These are phyloP conservation scores for Ciborinia camelliae DNA, from an alignment of 2,329 filamentous ascomycete genomes.

Conservation along the genomic window DNA sequence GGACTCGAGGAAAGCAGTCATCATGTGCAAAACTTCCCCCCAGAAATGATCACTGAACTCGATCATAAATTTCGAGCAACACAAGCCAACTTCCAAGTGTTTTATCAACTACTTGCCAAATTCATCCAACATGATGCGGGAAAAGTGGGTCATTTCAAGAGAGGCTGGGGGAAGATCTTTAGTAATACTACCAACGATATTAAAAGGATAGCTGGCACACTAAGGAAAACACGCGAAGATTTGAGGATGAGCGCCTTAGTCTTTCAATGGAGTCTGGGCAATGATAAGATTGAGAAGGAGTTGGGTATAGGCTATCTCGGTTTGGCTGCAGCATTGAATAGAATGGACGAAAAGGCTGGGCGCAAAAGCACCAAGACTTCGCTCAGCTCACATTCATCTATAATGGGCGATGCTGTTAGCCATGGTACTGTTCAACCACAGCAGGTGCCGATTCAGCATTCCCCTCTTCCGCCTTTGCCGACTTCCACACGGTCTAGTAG, in stretches of 20 bases:
- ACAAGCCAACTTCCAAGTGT: slow-evolving; percentile 57
- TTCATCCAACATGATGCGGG: slow-evolving; percentile 38
- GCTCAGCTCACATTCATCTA: neutral
- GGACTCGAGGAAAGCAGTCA: slow-evolving; percentile 55
- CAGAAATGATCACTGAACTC: slow-evolving; percentile 60
- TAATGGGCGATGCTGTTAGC: slow-evolving; percentile 2
- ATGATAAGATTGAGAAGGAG: slow-evolving; percentile 55
- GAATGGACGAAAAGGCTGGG: slow-evolving; percentile 38
- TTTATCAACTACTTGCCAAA: slow-evolving; percentile 62
- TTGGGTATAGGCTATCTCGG: slow-evolving; percentile 66
- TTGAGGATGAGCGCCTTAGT: slow-evolving; percentile 61
- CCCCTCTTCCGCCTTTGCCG: slow-evolving; percentile 16
- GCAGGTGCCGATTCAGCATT: slow-evolving; percentile 22
- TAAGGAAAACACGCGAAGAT: slow-evolving; percentile 57
- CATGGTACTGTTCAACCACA: slow-evolving; percentile 15
- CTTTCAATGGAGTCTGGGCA: slow-evolving; percentile 63
- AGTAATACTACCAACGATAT: slow-evolving; percentile 53
- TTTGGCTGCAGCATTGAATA: slow-evolving; percentile 60
- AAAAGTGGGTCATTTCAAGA: slow-evolving; percentile 36
- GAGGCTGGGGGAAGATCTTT: slow-evolving; percentile 62
- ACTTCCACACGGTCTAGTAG: slow-evolving; percentile 19
- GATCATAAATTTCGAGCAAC: slow-evolving; percentile 61
- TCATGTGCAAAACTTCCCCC: slow-evolving; percentile 51
- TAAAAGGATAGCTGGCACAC: slow-evolving; percentile 54
- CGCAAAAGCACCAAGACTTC: slow-evolving; percentile 10